Percentiles rank a stretch among this genome's conserved stretches.
Evolutionary conservation across 2,329 filamentous ascomycete genomes (phyloP).

Genomic region (Ampelomyces quisqualis): DNA sequence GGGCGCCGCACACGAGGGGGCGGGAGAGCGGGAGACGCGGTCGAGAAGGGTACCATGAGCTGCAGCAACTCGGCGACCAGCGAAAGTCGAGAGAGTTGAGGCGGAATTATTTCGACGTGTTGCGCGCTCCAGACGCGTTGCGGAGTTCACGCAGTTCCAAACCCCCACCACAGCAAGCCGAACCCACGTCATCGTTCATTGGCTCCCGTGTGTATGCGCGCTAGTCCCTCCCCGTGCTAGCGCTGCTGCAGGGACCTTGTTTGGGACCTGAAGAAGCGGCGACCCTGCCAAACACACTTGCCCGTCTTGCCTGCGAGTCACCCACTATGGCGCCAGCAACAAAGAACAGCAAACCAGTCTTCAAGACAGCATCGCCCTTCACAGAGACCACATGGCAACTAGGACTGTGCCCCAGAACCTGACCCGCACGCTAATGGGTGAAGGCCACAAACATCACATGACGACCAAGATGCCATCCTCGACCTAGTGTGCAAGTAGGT

Average conservation of each 20-base stretch:
- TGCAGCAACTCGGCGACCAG: conserved; percentile 10
- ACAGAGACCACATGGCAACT: conserved; percentile 62
- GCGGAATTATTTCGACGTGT: conserved; percentile 76
- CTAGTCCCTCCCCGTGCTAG: neutral
- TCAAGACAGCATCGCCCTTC: conserved; percentile 67
- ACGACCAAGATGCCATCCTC: conserved; percentile 64
- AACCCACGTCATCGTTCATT: conserved; percentile 8
- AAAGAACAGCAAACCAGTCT: conserved; percentile 53
- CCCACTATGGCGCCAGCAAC: conserved; percentile 24
- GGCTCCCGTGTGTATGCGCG: conserved; percentile 1
- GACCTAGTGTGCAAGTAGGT: conserved; percentile 67
- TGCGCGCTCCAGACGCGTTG: conserved; percentile 61
- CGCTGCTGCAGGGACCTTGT: neutral
- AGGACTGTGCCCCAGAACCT: no score
- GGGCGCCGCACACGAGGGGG: conserved; percentile 23
- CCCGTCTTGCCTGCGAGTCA: neutral
- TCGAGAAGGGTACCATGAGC: conserved; percentile 30
- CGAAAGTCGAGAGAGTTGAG: conserved; percentile 36
- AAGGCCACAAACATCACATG: conserved; percentile 62
- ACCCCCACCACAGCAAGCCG: conserved; percentile 9
- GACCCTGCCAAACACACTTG: neutral
- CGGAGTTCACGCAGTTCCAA: conserved; percentile 5
- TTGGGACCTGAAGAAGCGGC: neutral
- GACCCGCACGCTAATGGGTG: no score
- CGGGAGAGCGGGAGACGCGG: conserved; percentile 15